Evolutionary conservation across 176 grass and related monocot genomes (phyloP).

Genomic region (Lolium rigidum): DNA sequence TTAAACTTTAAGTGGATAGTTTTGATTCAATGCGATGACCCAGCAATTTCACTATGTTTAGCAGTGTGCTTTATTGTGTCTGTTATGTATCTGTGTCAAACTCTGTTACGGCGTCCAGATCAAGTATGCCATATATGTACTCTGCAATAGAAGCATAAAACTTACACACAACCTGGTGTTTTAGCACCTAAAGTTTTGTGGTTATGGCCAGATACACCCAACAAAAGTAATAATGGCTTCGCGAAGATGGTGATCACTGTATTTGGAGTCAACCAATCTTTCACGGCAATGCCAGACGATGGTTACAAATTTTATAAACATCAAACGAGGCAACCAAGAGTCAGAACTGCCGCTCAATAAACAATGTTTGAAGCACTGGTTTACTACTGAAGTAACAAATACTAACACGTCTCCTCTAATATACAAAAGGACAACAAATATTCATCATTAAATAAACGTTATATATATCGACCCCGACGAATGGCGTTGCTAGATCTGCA

Average conservation of each 20-base stretch:
- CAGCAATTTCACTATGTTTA: background rate
- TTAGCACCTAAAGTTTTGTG: background rate
- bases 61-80: background rate
- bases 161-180: background rate
- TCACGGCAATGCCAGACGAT: background rate
- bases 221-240: background rate
- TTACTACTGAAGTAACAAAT: background rate
- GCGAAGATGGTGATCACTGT: background rate
- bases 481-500: background rate
- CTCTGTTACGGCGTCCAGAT: background rate
- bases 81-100: background rate
- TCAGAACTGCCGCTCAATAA: background rate
- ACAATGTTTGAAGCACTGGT: background rate
- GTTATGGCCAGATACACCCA: background rate
- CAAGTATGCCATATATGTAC: background rate
- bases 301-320: background rate
- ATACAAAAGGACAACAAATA: background rate
- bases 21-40: background rate
- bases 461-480: background rate
- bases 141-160: background rate
- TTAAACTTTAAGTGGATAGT: background rate
- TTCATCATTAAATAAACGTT: background rate
- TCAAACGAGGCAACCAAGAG: background rate
- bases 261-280: background rate
- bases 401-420: background rate